Base-by-base conservation (phyloP, 2,329 filamentous ascomycete genomes). In the Ophiostoma tasmaniense region DNA sequence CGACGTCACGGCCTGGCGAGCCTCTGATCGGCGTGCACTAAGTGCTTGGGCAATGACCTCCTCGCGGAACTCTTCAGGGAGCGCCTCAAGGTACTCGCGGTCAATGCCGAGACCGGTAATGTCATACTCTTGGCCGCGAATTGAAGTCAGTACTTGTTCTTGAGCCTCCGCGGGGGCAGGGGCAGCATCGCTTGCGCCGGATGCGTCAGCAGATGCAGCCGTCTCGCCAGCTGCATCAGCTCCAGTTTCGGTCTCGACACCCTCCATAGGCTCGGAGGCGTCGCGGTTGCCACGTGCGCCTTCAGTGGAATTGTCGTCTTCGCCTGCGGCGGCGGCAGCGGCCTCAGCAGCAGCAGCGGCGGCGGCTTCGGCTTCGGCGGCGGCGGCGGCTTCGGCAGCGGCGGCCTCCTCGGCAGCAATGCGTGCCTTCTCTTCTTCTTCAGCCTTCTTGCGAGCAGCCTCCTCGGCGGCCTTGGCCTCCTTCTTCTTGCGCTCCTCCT, bases 91-190 rank as follows among this genome's bases (percentile, higher is more conserved):
- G 78, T 97, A 99, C 69, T 96, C 93, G 20, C 90, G 87, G 76
- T 99, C 95, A 74, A 99, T 98, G 66, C 94, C 93, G 71, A 99
- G 84, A 71, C 92, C 91, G 0, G 95, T 99, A 66, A 99, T 95
- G 77, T 99, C 95, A 67, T 96, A 87, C 74, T 95, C 89, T 72
- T 91, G 90, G 33, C 93, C 94, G 71, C 93, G 84, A 68, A 99
- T 93, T 1, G 86, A 93, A 20, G 92, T 96, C 74, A 89, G 89
- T 37, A 96, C 85, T 65, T 93, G 89, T 76, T 73, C 64, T 67
- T 52, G 42, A 20, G 68, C 28, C 64, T 39, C 25, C 10, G 62
- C 33, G 8, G 64, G 42, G 5, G 37, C 25, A 5, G 66, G 17
- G 10, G 64, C 55, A 2, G 37, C 50, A 14, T 55, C 17, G 50